Base-by-base conservation (phyloP, 768 basidiomycete species). In the Kwoniella europaea region DNA sequence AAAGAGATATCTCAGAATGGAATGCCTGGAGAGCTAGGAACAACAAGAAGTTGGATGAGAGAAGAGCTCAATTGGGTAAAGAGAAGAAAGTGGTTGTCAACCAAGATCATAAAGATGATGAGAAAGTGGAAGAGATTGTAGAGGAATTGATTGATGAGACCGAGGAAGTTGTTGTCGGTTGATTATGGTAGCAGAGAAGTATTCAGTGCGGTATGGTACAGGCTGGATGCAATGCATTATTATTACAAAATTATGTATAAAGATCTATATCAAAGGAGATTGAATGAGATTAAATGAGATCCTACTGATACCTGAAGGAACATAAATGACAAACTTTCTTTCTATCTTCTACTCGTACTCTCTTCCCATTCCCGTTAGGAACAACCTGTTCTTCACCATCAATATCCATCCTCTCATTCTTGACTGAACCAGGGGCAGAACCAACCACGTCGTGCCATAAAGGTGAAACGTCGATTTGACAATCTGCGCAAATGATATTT, bases 1-100 rank as follows among this genome's bases (percentile, higher is more conserved):
- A 92, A 83, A 88, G 97, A 58, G 87, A 98, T 64, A 91, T 98
- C 76, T 93, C 97, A 79, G 97, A 99, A 85, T 99, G 97, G 97
- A 97, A 99, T 84, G 93, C 96, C 54, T 98, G 97, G 97, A 89
- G 96, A 63, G 77, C 86, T 24, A 87, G 89, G 73, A 90, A 90
- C 75, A 89, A 87, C 82, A 88, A 88, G 73, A 89, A 92, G 75
- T 67, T 90, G 66, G 87, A 86, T 44, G 90, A 89, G 63, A 88
- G 88, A 71, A 70, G 85, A 58, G 75, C 83, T 72, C 86, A 85
- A 65, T 83, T 85, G 15, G 85, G 85, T 22, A 73, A 81, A 63
- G 74, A 76, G 68, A 69, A 73, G 73, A 82, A 77, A 69, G 86
- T 68, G 52, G 58, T 35, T 35, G 35, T 55, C 22, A n/a, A n/a